Evolutionary conservation across 805 yeast genomes (phyloP).

Genomic region (Kodamaea sagamina): DNA sequence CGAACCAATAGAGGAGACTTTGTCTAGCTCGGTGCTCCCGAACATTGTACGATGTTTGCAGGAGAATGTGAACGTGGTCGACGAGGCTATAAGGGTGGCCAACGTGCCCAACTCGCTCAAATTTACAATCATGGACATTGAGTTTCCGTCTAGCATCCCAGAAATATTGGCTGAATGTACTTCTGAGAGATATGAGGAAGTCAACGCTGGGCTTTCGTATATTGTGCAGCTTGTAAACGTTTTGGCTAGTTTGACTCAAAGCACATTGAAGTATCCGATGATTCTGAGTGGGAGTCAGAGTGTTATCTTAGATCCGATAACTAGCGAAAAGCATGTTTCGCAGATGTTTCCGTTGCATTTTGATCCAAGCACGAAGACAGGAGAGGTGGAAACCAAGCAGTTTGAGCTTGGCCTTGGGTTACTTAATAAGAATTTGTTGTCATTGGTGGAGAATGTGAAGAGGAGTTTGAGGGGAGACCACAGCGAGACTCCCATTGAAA

Average conservation of each 20-base stretch:
- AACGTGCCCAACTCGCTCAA: constrained; percentile 20
- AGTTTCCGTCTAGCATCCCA: constrained; percentile 35
- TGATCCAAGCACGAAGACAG: constrained; percentile 17
- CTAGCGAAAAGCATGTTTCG: not conserved
- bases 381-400: constrained; percentile 14
- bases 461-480: constrained; percentile 13
- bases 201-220: constrained; percentile 36
- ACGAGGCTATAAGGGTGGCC: not conserved
- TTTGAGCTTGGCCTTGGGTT: constrained; percentile 38
- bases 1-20: constrained; percentile 29
- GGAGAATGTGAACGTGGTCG: constrained; percentile 15
- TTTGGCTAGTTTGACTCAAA: constrained; percentile 28
- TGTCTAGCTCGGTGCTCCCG: constrained; percentile 26
- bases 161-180: constrained; percentile 32
- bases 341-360: constrained; percentile 31
- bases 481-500: constrained; percentile 37
- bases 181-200: constrained; percentile 20
- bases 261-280: constrained; percentile 33
- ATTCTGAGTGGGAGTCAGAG: constrained; percentile 22
- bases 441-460: constrained; percentile 24
- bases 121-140: constrained; percentile 35
- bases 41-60: constrained; percentile 1
- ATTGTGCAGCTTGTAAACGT: constrained; percentile 30
- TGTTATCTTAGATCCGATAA: constrained; percentile 28
- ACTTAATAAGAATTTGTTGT: constrained; percentile 32